Base-by-base conservation (phyloP, 257 asterid species). In the Agastache rugosa region DNA sequence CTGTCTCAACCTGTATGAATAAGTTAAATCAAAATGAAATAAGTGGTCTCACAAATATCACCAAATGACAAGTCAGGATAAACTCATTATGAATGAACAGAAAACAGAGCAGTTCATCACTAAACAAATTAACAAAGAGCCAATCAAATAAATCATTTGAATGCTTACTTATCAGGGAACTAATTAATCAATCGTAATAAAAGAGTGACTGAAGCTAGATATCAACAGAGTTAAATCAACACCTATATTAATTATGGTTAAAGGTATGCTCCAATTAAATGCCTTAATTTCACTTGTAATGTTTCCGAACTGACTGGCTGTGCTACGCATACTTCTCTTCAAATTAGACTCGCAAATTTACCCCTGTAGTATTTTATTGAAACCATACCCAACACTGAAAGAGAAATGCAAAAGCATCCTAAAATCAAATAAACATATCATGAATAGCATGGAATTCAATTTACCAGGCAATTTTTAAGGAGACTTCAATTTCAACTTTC, bases 1-100 rank as follows among this genome's bases (percentile, higher is more conserved):
- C 98, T 58, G 99, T 95, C 87, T 95, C 99, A 74, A 95, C 99
- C 99, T 95, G 79, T 41, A 82, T 37, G 74, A 72, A 85, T 55
- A 74, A 71, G 59, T 64, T 47, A 56, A 70, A 76, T 63, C 25
- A 71, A 67, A 70, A 62, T 61, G 75, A 58, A 75, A 77, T 42
- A 11, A 7, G 22, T 29, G 34, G 42, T 60, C 65, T 70, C 58
- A 67, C 35, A 42, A 35, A 48, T 41, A 68, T 39, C 58, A 55
- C 11, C 50, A 42, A 16, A 55, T 45, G 65, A 54, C 11, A 71
- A 54, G 65, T 70, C 19, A 14, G 71, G 64, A 67, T 9, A 64
- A 50, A 73, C 56, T 35, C 65, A 39, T 73, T 60, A 42, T 25
- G 37, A 59, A 50, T 53, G 16, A 64, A 39, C 63, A 59, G 14